Evolutionary conservation across 805 yeast genomes (phyloP).

Genomic region (Kodamaea leandrae): DNA sequence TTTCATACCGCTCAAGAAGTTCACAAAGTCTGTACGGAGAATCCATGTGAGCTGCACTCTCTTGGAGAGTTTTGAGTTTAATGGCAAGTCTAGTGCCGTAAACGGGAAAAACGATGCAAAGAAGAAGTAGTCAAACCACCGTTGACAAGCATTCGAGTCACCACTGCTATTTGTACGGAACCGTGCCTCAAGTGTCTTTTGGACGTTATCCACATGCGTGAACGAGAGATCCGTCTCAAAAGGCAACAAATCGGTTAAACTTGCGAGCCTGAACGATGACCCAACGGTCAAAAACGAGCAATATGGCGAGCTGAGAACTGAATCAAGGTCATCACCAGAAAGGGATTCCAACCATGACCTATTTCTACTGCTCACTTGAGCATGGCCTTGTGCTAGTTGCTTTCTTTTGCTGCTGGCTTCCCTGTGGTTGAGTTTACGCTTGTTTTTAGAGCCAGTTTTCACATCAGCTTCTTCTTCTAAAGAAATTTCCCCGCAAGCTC

Average conservation of each 20-base stretch:
- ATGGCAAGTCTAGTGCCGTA: slow-evolving; percentile 6
- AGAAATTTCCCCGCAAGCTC: neutral
- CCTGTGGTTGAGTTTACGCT: neutral
- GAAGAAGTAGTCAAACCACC: slow-evolving; percentile 8
- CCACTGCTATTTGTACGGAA: slow-evolving; percentile 12
- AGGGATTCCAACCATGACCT: neutral
- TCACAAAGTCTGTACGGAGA: slow-evolving; percentile 4
- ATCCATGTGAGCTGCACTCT: slow-evolving; percentile 4
- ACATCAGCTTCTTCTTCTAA: neutral
- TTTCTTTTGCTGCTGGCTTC: neutral
- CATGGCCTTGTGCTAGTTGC: neutral
- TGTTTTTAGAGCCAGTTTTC: neutral
- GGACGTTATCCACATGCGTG: slow-evolving; percentile 20
- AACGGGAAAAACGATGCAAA: slow-evolving; percentile 9
- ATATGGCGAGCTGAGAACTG: slow-evolving; percentile 19
- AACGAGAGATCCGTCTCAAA: slow-evolving; percentile 18
- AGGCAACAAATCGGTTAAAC: slow-evolving; percentile 1
- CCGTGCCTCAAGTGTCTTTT: slow-evolving; percentile 19
- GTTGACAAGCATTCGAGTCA: neutral
- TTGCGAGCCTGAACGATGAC: slow-evolving; percentile 16
- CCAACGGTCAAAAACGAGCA: slow-evolving; percentile 26
- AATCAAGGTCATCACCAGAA: slow-evolving; percentile 13
- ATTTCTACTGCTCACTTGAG: neutral
- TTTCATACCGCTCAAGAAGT: neutral
- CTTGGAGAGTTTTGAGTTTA: slow-evolving; percentile 6